Evolutionary conservation across 1,284 basidiomycete species (phyloP), one percentile per base, ranked within the genome.

Genomic region (Ceraceosorus guamensis): DNA sequence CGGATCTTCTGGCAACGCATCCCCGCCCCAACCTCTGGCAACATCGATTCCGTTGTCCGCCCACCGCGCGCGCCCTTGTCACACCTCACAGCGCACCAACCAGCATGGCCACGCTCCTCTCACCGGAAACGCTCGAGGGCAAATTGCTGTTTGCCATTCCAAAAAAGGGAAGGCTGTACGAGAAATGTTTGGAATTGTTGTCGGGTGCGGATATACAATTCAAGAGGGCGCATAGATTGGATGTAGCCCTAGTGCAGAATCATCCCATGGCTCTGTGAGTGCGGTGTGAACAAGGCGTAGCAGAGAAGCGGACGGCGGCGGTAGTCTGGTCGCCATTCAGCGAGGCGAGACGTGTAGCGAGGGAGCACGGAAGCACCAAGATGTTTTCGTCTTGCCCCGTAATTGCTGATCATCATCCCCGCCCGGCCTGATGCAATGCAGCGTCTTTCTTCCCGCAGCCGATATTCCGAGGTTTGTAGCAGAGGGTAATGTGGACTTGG

Each of bases 391-490:
- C n/a, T n/a, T n/a, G n/a, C n/a, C n/a, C n/a, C n/a, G n/a, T n/a
- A n/a, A n/a, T n/a, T n/a, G n/a, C n/a, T n/a, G n/a, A n/a, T n/a
- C n/a, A n/a, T n/a, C n/a, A n/a, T n/a, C n/a, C n/a, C 30, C 10
- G 33, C 49, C 8, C 33, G 8, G 10, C 45, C n/a, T n/a, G n/a
- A n/a, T n/a, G n/a, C n/a, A n/a, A n/a, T 31, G 91, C 18, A 13
- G 33, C 50, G 88, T 99, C 34, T 98, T 99, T 79, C 86, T 98
- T 16, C 93, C 95, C 24, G 95, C 95, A 1, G 83, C 89, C 6
- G 95, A 99, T 75, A 99, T 99, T 63, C 93, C 93, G 10, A 93
- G 91, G 37, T 99, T 97, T 78, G 95, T 99, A 39, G 95, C 91
- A 33, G 91, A 96, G 77, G 93, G 93, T 55, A 90, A 95, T 72